Evolutionary conservation across 2,329 filamentous ascomycete genomes (phyloP).

Genomic region (Fusarium fracticaudum): DNA sequence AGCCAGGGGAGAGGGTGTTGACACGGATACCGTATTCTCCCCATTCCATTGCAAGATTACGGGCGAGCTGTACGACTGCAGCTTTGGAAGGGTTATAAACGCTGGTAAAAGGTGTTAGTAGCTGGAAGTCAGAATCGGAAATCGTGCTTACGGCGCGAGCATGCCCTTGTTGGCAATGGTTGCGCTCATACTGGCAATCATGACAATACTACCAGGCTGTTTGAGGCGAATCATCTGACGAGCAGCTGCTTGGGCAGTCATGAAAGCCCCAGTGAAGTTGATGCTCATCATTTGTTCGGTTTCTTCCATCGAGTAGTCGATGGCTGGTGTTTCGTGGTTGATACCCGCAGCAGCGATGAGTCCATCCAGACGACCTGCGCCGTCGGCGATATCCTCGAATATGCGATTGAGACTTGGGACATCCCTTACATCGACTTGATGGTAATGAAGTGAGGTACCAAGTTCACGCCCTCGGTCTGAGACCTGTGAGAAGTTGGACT

Average conservation of each 20-base stretch:
- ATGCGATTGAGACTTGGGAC: constrained; percentile 72
- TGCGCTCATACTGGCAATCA: constrained; percentile 78
- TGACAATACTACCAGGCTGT: constrained; percentile 67
- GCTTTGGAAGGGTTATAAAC: constrained; percentile 83
- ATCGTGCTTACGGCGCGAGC: constrained; percentile 64
- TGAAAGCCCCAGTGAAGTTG: constrained; percentile 86
- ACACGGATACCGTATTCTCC: constrained; percentile 77
- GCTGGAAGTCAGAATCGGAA: background rate
- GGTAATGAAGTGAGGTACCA: constrained; percentile 76
- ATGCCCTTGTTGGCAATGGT: constrained; percentile 71
- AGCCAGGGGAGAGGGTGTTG: constrained; percentile 83
- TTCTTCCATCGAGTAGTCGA: constrained; percentile 82
- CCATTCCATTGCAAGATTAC: constrained; percentile 79
- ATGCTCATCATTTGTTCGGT: constrained; percentile 82
- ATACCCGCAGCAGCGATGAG: constrained; percentile 76
- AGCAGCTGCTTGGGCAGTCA: constrained; percentile 90
- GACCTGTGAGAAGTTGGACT: constrained; percentile 70
- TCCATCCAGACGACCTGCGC: constrained; percentile 80
- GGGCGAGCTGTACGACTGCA: constrained; percentile 75
- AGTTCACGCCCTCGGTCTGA: constrained; percentile 72
- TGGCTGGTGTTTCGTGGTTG: constrained; percentile 83
- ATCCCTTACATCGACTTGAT: constrained; percentile 82
- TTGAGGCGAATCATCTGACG: constrained; percentile 73
- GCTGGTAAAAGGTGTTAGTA: constrained; percentile 45
- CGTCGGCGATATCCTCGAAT: constrained; percentile 73